These are phyloP conservation scores for Komagataella ulmi DNA, from an alignment of 805 yeast species.

Conservation along the genomic window DNA sequence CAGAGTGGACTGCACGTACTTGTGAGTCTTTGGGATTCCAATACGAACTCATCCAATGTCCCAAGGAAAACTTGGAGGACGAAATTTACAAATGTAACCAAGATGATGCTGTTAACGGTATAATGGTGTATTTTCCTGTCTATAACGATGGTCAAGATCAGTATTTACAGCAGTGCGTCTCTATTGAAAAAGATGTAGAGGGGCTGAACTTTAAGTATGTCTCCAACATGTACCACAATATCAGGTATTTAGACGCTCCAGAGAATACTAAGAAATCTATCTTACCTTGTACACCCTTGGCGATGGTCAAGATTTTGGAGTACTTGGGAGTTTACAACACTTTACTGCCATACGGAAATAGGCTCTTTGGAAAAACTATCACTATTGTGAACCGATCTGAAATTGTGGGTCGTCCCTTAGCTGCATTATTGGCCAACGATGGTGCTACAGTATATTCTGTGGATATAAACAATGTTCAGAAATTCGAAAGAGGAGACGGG, in stretches of 20 bases:
- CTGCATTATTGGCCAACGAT: slow-evolving; percentile 91
- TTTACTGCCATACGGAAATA: slow-evolving; percentile 75
- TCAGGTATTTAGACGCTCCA: slow-evolving; percentile 69
- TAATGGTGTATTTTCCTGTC: slow-evolving; percentile 96
- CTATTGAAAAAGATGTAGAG: slow-evolving; percentile 91
- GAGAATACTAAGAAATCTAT: slow-evolving; percentile 61
- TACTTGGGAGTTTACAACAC: slow-evolving; percentile 79
- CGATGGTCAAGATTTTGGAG: slow-evolving; percentile 86
- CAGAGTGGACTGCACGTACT: slow-evolving; percentile 91
- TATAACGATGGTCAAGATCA: slow-evolving; percentile 93
- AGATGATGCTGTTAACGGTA: slow-evolving; percentile 71
- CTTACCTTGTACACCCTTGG: slow-evolving; percentile 93
- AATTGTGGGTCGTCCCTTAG: slow-evolving; percentile 94
- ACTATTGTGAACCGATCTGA: slow-evolving; percentile 89
- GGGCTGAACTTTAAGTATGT: slow-evolving; percentile 85
- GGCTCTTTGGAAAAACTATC: slow-evolving; percentile 85
- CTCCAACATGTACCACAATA: slow-evolving; percentile 90
- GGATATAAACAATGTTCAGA: slow-evolving; percentile 77
- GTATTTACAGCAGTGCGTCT: slow-evolving; percentile 85
- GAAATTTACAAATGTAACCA: slow-evolving; percentile 71
- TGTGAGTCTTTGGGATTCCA: slow-evolving; percentile 75
- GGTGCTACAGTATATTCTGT: slow-evolving; percentile 94
- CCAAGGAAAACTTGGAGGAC: slow-evolving; percentile 76
- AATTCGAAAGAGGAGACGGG: slow-evolving; percentile 90
- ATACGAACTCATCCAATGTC: slow-evolving; percentile 61